Base-by-base conservation (phyloP, 805 yeast genomes). In the Candida ipomoeae region DNA sequence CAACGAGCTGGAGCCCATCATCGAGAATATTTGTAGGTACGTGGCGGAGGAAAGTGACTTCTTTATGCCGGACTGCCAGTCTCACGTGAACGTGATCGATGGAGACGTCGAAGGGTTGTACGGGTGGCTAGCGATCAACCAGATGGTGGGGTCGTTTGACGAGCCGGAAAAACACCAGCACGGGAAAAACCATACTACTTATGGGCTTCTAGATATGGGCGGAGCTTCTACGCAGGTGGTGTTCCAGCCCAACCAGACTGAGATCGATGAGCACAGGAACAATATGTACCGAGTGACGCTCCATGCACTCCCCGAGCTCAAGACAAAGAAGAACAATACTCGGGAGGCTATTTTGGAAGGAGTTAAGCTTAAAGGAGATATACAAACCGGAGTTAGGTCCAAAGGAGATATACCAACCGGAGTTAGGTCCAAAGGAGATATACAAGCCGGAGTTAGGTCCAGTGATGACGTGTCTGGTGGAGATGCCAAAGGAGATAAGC, bases 91-190 rank as follows among this genome's bases (percentile, higher is more conserved):
- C 53, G 73, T 81, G 11, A 77, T 85, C 6, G 81, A 80, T 51
- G 89, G 89, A 0, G 85, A 83, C 53, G 65, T 73, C 3, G 89
- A 85, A 61, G 89, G 89, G 0, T 53, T 84, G 11, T 82, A 81
- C 56, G 83, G 85, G 1, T 85, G 89, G 89, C 65, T 84, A 7
- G 77, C 86, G 0, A 62, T 83, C 23, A 85, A 84, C 59, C 81
- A 80, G 46, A 61, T 81, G 53, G 69, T 77, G 29, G 81, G 80
- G 1, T 60, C 79, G 0, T 65, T 81, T 34, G 72, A 68, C 36
- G 48, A 62, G n/a, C 73, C 73, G 1, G 57, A 55, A 10, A 55
- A 60, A 5, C 76, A 71, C 43, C 60, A 71, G 33, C 78, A 73
- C 48, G 80, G 79, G 5, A 69, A 73, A 41, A 66, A 67, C 42